phyloP scores from a whole-genome alignment of 805 yeast species.

The Sugiyamaella smithiae region DNA sequence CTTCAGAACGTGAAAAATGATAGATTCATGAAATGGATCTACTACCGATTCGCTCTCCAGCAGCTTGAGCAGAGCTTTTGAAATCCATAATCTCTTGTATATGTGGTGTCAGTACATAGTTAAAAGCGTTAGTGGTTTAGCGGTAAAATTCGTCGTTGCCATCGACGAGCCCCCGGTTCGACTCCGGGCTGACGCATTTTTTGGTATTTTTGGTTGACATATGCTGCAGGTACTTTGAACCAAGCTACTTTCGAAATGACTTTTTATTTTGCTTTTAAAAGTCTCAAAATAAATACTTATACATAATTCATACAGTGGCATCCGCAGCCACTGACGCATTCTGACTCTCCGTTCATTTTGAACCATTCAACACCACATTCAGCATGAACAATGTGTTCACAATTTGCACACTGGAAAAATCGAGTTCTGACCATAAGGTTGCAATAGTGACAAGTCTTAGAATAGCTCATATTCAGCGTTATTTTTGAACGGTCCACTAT shows the following conservation, averaged over 20 bases:
- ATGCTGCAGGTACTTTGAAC: no score
- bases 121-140: conserved; percentile 51
- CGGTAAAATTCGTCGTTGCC: conserved; percentile 56
- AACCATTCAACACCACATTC: conserved; percentile 83
- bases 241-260: no score
- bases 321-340: conserved; percentile 87
- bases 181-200: conserved; percentile 54
- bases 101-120: no score
- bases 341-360: conserved; percentile 46
- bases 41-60: no score
- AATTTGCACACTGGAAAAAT: conserved; percentile 63
- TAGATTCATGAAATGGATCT: no score
- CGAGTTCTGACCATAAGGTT: conserved; percentile 56
- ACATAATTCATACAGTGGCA: conserved; percentile 55
- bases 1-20: no score
- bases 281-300: no score
- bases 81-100: no score
- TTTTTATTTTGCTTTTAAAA: no score
- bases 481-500: conserved; percentile 17
- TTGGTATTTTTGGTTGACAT: conserved; percentile 7
- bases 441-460: conserved; percentile 62
- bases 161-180: conserved; percentile 59
- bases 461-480: conserved; percentile 18
- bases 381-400: conserved; percentile 79
- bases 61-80: no score